Conservation (phyloP, 2,329 filamentous ascomycete species). For the Xylogone sp. region DNA sequence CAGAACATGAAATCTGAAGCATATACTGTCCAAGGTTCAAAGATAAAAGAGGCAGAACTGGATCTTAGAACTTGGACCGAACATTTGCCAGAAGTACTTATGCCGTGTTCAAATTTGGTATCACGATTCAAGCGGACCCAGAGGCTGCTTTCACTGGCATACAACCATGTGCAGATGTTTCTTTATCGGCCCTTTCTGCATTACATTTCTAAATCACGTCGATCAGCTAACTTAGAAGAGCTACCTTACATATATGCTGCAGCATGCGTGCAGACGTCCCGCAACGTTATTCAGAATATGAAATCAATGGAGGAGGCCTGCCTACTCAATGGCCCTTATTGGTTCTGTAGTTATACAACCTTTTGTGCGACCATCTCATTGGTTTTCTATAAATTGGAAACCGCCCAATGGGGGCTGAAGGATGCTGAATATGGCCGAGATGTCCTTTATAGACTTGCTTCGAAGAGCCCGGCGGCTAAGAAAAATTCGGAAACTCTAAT, state of each 20-base stretch:
- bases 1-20: slow-evolving; percentile 14
- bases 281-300: slow-evolving; percentile 64
- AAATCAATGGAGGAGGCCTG: slow-evolving; percentile 60
- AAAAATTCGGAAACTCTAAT: neutral
- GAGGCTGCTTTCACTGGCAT: slow-evolving; percentile 59
- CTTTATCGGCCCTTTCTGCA: slow-evolving; percentile 64
- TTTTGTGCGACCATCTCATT: slow-evolving; percentile 64
- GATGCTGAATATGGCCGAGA: slow-evolving; percentile 13
- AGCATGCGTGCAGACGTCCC: slow-evolving; percentile 61
- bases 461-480: neutral
- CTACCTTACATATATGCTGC: slow-evolving; percentile 62
- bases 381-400: slow-evolving; percentile 52
- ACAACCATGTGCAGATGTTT: slow-evolving; percentile 60
- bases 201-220: slow-evolving; percentile 28
- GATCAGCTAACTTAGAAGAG: slow-evolving; percentile 50
- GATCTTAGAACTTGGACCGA: neutral
- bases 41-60: neutral
- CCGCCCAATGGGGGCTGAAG: neutral
- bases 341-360: slow-evolving; percentile 67
- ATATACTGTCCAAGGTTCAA: neutral
- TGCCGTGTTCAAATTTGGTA: slow-evolving; percentile 43
- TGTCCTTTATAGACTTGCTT: slow-evolving; percentile 25
- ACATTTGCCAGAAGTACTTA: neutral
- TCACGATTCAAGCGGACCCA: slow-evolving; percentile 53
- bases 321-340: slow-evolving; percentile 58